Percentiles rank a stretch among this genome's conserved stretches.
Conservation (phyloP, 116 monocot genomes). For the Zostera marina region DNA sequence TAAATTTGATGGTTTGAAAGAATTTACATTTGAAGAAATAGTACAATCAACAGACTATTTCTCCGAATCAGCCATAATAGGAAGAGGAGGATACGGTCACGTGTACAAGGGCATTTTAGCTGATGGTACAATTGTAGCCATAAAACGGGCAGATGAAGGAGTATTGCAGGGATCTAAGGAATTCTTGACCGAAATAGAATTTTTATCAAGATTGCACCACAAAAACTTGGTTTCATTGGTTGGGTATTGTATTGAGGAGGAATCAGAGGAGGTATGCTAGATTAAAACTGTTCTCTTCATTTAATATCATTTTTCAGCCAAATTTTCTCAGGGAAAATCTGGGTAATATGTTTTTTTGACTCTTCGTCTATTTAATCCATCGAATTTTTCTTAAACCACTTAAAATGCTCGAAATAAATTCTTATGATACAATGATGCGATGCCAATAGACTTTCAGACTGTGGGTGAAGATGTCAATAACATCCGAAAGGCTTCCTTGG, state of each 20-base stretch:
- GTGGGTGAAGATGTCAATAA: no score
- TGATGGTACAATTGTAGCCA: slow-evolving; percentile 69
- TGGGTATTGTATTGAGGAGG: slow-evolving; percentile 84
- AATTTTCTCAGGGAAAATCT: no score
- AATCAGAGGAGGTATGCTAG: slow-evolving; percentile 56
- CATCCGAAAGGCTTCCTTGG: no score
- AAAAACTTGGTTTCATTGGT: slow-evolving; percentile 73
- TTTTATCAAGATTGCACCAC: slow-evolving; percentile 77
- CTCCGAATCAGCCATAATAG: slow-evolving; percentile 35
- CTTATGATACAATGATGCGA: no score
- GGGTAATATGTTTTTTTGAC: no score
- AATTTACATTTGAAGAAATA: slow-evolving; percentile 67
- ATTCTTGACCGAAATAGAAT: slow-evolving; percentile 77
- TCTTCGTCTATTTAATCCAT: no score
- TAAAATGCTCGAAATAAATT: no score
- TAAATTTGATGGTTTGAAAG: slow-evolving; percentile 52
- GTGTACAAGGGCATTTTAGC: slow-evolving; percentile 68
- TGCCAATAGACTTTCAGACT: no score
- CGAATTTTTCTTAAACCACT: no score
- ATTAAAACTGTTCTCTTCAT: background rate
- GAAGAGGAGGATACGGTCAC: slow-evolving; percentile 81
- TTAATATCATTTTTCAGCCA: background rate
- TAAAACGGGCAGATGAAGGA: slow-evolving; percentile 69
- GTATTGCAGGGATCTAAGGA: slow-evolving; percentile 82
- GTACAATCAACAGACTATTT: slow-evolving; percentile 47